These are phyloP conservation scores for Aspergillus viridinutans DNA, from an alignment of 2,329 filamentous ascomycete genomes.

Conservation along the genomic window DNA sequence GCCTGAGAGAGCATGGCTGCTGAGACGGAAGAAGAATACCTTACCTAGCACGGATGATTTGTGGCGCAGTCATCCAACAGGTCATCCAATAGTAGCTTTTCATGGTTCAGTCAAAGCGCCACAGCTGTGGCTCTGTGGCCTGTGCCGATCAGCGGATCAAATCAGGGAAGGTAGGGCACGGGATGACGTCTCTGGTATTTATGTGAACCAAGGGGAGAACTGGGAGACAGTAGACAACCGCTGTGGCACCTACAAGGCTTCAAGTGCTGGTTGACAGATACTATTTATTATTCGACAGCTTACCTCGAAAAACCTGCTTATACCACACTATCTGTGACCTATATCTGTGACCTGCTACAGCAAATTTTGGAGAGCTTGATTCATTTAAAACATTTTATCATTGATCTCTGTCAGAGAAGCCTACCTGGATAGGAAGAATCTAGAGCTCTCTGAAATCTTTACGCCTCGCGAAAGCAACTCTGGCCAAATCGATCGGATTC, in stretches of 20 bases:
- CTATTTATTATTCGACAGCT: background rate
- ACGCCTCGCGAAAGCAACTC: background rate
- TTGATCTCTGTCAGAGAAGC: background rate
- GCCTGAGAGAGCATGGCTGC: background rate
- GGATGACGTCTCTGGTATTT: slow-evolving; percentile 20
- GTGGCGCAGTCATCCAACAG: slow-evolving; percentile 8
- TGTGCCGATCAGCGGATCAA: background rate
- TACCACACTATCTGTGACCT: background rate
- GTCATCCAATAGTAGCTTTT: background rate
- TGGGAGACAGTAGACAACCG: background rate
- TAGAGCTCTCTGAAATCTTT: background rate
- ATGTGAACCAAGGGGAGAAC: background rate
- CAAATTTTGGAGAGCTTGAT: background rate
- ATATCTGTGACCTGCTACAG: background rate
- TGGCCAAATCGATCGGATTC: background rate
- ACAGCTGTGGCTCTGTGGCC: slow-evolving; percentile 13
- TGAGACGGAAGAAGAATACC: background rate
- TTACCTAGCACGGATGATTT: background rate
- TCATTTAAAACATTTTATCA: background rate
- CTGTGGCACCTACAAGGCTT: background rate
- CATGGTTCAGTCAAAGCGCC: background rate
- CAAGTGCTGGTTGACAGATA: background rate
- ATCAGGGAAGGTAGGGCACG: background rate
- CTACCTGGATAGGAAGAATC: background rate
- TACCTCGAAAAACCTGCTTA: background rate